These are phyloP conservation scores for Diaporthe citriasiana DNA, from an alignment of 2,329 filamentous ascomycete species.

Conservation along the genomic window DNA sequence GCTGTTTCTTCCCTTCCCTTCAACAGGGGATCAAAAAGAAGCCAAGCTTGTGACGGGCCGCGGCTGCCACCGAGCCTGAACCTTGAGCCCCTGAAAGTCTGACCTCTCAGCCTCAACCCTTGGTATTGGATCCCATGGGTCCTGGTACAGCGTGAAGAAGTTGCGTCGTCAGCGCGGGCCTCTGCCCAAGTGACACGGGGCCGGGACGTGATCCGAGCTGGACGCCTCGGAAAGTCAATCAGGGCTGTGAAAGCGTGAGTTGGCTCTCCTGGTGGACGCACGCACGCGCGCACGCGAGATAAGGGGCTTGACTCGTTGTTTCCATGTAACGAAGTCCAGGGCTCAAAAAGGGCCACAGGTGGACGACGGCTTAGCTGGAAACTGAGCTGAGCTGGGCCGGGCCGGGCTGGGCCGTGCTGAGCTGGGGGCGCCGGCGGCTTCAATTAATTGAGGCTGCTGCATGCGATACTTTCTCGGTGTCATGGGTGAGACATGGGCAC, in stretches of 20 bases:
- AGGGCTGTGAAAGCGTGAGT: conserved; percentile 21
- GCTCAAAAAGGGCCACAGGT: not conserved
- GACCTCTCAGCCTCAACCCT: conserved; percentile 8
- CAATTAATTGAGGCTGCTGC: conserved; percentile 18
- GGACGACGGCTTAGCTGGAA: not conserved
- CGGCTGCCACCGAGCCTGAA: conserved; percentile 16
- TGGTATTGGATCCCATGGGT: not conserved
- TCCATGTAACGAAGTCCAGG: conserved; percentile 13
- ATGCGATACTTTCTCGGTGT: conserved; percentile 21
- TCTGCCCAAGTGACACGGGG: not conserved
- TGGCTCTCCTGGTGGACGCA: conserved; percentile 1
- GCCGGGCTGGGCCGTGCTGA: not conserved
- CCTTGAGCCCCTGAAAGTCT: conserved; percentile 20
- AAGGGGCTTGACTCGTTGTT: conserved; percentile 28
- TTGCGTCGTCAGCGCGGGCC: conserved; percentile 27
- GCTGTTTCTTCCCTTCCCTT: not conserved
- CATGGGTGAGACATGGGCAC: conserved; percentile 21
- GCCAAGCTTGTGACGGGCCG: conserved; percentile 12
- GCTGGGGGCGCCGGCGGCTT: not conserved
- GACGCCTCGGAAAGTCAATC: conserved; percentile 17
- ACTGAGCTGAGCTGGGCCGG: not conserved
- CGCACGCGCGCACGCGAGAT: conserved; percentile 15
- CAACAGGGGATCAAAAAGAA: not conserved
- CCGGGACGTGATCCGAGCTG: conserved; percentile 22
- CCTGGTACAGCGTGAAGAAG: not conserved